A percentile compares a stretch with the other conserved stretches of the same genome.
These are phyloP conservation scores for Dryadomyces quercivorus DNA, from an alignment of 2,329 filamentous ascomycete genomes.

Conservation along the genomic window DNA sequence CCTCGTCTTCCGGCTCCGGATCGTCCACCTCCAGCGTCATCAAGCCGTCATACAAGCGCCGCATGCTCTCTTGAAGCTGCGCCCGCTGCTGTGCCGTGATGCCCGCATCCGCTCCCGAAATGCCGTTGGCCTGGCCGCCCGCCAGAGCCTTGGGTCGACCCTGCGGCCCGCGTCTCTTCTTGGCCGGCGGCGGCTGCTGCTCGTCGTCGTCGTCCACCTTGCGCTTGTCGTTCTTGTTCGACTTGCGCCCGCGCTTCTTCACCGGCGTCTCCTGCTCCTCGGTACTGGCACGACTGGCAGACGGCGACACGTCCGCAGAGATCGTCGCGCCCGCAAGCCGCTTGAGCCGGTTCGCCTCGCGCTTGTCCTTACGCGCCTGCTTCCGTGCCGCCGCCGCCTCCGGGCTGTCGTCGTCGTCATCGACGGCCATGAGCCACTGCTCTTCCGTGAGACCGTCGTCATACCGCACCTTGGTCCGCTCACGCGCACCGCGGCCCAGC, in stretches of 20 bases:
- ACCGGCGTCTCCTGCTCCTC: constrained; percentile 64
- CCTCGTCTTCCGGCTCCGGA: constrained; percentile 39
- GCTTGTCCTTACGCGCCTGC: constrained; percentile 69
- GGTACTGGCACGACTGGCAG: constrained; percentile 68
- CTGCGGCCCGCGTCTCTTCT: constrained; percentile 65
- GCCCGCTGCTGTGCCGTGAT: constrained; percentile 59
- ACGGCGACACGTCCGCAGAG: constrained; percentile 56
- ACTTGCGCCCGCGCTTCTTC: constrained; percentile 79
- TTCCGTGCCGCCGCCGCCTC: constrained; percentile 89
- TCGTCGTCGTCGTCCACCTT: constrained; percentile 73
- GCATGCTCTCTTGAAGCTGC: constrained; percentile 68
- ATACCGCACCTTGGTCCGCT: constrained; percentile 87
- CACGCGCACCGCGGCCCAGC: constrained; percentile 80
- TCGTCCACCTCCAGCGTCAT: constrained; percentile 78
- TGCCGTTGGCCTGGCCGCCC: constrained; percentile 16
- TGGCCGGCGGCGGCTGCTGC: constrained; percentile 61
- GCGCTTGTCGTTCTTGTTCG: constrained; percentile 69
- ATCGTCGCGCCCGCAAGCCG: constrained; percentile 24
- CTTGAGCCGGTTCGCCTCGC: constrained; percentile 64
- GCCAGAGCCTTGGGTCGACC: constrained; percentile 51
- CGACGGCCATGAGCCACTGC: constrained; percentile 96
- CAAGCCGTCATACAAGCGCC: constrained; percentile 63
- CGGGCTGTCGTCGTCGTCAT: constrained; percentile 88
- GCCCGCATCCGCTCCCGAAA: constrained; percentile 31
- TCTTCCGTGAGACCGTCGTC: constrained; percentile 97